A percentile compares a stretch with the other conserved stretches of the same genome.
These are phyloP conservation scores for Agaricus sinodeliciosus DNA, from an alignment of 768 basidiomycete genomes.

Conservation along the genomic window DNA sequence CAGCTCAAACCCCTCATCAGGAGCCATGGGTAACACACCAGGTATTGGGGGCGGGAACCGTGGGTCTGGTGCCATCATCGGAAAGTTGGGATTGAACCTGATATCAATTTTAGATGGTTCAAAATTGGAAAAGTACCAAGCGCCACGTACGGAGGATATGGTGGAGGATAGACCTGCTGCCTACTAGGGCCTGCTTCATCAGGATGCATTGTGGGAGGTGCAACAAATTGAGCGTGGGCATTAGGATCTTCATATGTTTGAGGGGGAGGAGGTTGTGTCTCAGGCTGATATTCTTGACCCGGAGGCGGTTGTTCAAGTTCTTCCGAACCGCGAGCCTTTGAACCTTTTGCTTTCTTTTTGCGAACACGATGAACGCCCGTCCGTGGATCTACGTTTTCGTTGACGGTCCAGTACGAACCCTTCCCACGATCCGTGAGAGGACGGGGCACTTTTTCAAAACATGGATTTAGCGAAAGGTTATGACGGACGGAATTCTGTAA, in stretches of 20 bases:
- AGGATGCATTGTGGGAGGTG: constrained; percentile 46
- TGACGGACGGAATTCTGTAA: constrained; percentile 84
- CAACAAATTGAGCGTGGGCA: constrained; percentile 38
- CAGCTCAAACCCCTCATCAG: constrained; percentile 61
- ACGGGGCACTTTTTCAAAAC: constrained; percentile 88
- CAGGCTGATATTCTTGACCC: constrained; percentile 48
- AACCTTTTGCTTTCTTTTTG: constrained; percentile 74
- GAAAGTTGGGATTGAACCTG: constrained; percentile 72
- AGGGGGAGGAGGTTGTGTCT: constrained; percentile 19
- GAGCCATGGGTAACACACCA: constrained; percentile 50
- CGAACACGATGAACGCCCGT: constrained; percentile 85
- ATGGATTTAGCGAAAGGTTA: constrained; percentile 85
- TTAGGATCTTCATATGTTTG: constrained; percentile 47
- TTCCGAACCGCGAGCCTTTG: constrained; percentile 40
- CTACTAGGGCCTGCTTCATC: constrained; percentile 59
- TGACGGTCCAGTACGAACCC: constrained; percentile 90
- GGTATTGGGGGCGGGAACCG: constrained; percentile 51
- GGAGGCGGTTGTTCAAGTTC: constrained; percentile 37
- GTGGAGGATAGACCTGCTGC: constrained; percentile 27
- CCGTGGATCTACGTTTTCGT: constrained; percentile 83
- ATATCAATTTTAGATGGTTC: constrained; percentile 9
- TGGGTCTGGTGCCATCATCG: constrained; percentile 52
- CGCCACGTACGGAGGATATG: constrained; percentile 58
- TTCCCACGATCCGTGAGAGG: constrained; percentile 88
- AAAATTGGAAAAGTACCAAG: constrained; percentile 36